A percentile compares a stretch with the other conserved stretches of the same genome.
phyloP scores from a whole-genome alignment of 306 rosid genomes.

The Parietaria judaica region DNA sequence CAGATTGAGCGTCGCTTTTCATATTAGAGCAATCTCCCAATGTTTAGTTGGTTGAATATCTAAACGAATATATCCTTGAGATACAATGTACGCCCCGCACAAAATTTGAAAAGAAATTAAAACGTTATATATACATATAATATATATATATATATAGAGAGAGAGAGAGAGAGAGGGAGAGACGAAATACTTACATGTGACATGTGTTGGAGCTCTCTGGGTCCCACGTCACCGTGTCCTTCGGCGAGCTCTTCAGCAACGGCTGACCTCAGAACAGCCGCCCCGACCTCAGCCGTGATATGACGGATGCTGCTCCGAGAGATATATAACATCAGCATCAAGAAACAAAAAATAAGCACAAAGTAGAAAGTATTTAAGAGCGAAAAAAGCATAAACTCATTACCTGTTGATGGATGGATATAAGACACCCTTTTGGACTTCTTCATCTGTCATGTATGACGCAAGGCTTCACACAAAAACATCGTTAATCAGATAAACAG shows the following conservation, averaged over 20 bases:
- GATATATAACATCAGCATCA: constrained; percentile 16
- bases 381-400: not conserved
- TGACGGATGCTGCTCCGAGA: constrained; percentile 58
- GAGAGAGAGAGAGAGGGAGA: too few relatives aligned
- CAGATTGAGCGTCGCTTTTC: too few relatives aligned
- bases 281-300: constrained; percentile 83
- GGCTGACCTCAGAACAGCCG: constrained; percentile 77
- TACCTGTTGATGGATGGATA: constrained; percentile 81
- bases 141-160: too few relatives aligned
- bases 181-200: constrained; percentile 55
- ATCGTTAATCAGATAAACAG: constrained; percentile 15
- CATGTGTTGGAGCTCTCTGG: constrained; percentile 60
- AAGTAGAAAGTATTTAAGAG: not conserved
- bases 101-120: too few relatives aligned
- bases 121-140: too few relatives aligned
- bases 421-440: constrained; percentile 59
- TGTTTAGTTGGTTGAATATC: too few relatives aligned
- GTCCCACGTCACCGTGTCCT: constrained; percentile 59
- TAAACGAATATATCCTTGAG: too few relatives aligned
- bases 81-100: too few relatives aligned
- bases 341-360: not conserved
- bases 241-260: constrained; percentile 73
- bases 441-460: constrained; percentile 84
- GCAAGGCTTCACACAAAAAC: constrained; percentile 66
- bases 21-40: not conserved